Conservation (phyloP, 2,329 filamentous ascomycete species). For the Septoria linicola region DNA sequence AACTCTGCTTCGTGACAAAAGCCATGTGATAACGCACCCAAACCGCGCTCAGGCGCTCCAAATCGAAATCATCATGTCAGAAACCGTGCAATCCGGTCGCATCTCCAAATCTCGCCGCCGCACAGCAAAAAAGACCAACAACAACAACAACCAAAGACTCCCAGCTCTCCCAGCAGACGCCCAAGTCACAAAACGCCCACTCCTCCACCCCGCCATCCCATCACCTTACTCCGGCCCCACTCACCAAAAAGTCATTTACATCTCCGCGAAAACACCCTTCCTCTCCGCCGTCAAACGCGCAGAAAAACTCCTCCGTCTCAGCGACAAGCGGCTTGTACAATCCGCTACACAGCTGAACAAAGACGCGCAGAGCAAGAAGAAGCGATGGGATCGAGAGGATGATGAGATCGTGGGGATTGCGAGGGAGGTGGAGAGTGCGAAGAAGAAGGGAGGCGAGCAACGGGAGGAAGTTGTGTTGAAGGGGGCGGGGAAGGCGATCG, state of each 20-base stretch:
- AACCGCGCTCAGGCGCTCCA: too few relatives aligned
- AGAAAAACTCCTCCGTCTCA: conserved; percentile 60
- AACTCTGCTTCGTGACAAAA: too few relatives aligned
- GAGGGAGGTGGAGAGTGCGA: conserved; percentile 35
- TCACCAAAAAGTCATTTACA: conserved; percentile 61
- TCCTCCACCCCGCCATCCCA: conserved; percentile 56
- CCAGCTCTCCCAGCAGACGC: conserved; percentile 12
- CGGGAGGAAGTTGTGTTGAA: conserved; percentile 57
- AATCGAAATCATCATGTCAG: not conserved
- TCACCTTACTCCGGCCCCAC: conserved; percentile 53
- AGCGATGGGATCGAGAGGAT: conserved; percentile 17
- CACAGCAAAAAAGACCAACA: conserved; percentile 3
- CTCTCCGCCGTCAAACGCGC: conserved; percentile 66
- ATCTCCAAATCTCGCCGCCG: conserved; percentile 4
- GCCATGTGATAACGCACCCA: too few relatives aligned
- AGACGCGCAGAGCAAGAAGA: conserved; percentile 23
- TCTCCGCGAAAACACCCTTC: conserved; percentile 65
- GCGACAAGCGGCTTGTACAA: conserved; percentile 53
- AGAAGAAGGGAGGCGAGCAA: conserved; percentile 35
- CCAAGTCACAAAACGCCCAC: conserved; percentile 55
- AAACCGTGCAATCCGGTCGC: conserved; percentile 3
- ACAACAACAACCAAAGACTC: conserved; percentile 6
- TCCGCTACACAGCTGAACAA: conserved; percentile 38
- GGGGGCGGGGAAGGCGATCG: conserved; percentile 66
- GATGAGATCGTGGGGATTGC: conserved; percentile 41